Conservation (phyloP, 2,329 filamentous ascomycete genomes). For the Drechslerella dactyloides region DNA sequence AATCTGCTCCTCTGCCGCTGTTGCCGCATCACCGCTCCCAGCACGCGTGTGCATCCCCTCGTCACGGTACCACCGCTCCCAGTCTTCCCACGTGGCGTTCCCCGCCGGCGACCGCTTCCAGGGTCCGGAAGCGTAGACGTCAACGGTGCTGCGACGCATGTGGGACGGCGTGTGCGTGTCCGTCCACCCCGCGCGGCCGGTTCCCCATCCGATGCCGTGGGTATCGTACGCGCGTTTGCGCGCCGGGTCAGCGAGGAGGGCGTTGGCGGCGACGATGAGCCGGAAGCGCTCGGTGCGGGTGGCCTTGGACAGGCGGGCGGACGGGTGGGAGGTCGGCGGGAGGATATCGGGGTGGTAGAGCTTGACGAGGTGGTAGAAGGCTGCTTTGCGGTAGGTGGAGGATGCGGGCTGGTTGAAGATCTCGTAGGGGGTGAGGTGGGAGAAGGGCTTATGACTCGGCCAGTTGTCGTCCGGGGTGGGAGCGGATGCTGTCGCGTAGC, state of each 20-base stretch:
- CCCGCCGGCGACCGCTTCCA: conserved; percentile 63
- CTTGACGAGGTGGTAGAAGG: conserved; percentile 91
- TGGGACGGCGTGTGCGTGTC: conserved; percentile 77
- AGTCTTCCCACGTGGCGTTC: conserved; percentile 98
- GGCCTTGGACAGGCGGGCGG: conserved; percentile 64
- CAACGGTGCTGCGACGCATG: conserved; percentile 56
- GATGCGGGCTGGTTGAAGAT: conserved; percentile 42
- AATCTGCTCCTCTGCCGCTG: conserved; percentile 59
- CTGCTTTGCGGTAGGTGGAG: conserved; percentile 65
- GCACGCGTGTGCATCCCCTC: conserved; percentile 56
- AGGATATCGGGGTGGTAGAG: conserved; percentile 87
- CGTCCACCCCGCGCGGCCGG: conserved; percentile 75
- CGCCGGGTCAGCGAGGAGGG: conserved; percentile 79
- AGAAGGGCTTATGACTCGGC: conserved; percentile 27
- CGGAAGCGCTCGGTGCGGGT: conserved; percentile 86
- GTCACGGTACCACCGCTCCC: conserved; percentile 77
- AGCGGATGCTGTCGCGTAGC: conserved; percentile 17
- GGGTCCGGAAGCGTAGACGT: conserved; percentile 51
- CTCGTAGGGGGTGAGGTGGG: conserved; percentile 46
- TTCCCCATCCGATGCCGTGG: conserved; percentile 79
- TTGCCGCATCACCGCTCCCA: conserved; percentile 56
- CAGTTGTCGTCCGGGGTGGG: conserved; percentile 8
- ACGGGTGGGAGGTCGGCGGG: conserved; percentile 59
- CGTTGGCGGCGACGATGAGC: conserved; percentile 83
- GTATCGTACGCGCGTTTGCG: conserved; percentile 83